Evolutionary conservation across 2,329 filamentous ascomycete species (phyloP).

Genomic region (Penicillium sp.): DNA sequence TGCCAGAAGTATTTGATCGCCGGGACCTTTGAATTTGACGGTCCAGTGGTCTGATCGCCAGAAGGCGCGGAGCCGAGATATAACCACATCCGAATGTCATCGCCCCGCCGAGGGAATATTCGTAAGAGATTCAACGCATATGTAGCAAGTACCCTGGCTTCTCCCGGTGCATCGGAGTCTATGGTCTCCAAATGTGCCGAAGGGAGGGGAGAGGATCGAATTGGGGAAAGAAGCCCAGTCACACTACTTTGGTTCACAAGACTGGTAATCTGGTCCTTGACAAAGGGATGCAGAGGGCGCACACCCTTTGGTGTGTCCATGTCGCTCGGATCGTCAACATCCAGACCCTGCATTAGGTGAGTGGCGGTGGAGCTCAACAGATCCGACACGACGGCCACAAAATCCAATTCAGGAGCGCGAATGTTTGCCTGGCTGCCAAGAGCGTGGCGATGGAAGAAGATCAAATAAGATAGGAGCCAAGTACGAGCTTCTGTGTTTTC

Average conservation of each 20-base stretch:
- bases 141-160: constrained; percentile 70
- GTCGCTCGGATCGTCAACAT: constrained; percentile 34
- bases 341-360: constrained; percentile 49
- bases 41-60: constrained; percentile 30
- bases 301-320: constrained; percentile 24
- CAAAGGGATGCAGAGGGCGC: constrained; percentile 45
- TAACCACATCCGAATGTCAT: constrained; percentile 91
- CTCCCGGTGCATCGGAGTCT: constrained; percentile 43
- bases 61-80: constrained; percentile 64
- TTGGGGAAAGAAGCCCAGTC: constrained; percentile 52
- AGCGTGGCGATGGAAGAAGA: constrained; percentile 52
- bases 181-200: constrained; percentile 20
- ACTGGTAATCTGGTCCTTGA: constrained; percentile 61
- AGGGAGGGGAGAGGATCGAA: constrained; percentile 25
- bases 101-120: constrained; percentile 72
- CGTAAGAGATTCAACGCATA: constrained; percentile 80
- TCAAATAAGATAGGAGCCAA: constrained; percentile 56
- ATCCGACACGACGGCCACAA: constrained; percentile 51
- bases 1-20: constrained; percentile 84
- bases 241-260: constrained; percentile 72
- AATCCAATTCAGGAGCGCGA: constrained; percentile 48
- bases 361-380: constrained; percentile 53
- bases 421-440: constrained; percentile 33
- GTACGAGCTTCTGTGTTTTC: constrained; percentile 42
- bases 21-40: constrained; percentile 46